Percentiles rank a stretch among this genome's conserved stretches.
phyloP scores from a whole-genome alignment of 495 filamentous ascomycete genomes.

The Hyaloscypha finlandica region DNA sequence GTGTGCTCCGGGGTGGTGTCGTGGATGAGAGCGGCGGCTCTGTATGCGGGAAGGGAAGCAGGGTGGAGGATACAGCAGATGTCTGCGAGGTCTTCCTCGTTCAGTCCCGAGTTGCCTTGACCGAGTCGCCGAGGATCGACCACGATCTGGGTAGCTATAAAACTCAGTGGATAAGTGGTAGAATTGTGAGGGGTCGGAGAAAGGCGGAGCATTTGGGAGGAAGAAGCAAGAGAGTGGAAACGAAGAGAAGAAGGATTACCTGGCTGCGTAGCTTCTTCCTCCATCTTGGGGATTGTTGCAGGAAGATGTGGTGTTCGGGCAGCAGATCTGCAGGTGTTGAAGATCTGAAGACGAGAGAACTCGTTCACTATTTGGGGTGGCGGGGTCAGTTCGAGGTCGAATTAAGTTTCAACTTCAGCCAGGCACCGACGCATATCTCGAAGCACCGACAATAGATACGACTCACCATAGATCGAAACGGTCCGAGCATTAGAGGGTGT shows the following conservation, averaged over 20 bases:
- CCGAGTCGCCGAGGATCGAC: constrained; percentile 78
- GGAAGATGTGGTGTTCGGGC: background rate
- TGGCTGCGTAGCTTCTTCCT: constrained; percentile 40
- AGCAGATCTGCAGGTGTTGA: constrained; percentile 4
- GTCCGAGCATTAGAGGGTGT: background rate
- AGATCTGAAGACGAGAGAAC: constrained; percentile 2
- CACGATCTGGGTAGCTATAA: constrained; percentile 71
- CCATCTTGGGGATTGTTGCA: constrained; percentile 34
- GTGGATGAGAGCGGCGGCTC: constrained; percentile 61
- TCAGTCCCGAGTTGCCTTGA: constrained; percentile 68
- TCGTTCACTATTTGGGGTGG: constrained; percentile 1
- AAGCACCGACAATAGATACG: constrained; percentile 10
- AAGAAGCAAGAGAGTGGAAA: constrained; percentile 7
- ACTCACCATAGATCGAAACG: constrained; percentile 1
- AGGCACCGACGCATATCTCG: constrained; percentile 8
- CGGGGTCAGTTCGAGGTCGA: background rate
- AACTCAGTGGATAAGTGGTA: constrained; percentile 17
- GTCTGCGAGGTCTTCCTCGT: constrained; percentile 78
- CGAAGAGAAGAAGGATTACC: constrained; percentile 24
- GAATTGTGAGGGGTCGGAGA: constrained; percentile 1
- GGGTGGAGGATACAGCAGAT: constrained; percentile 90
- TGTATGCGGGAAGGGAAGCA: constrained; percentile 66
- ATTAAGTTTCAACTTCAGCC: constrained; percentile 1
- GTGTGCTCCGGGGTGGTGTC: constrained; percentile 58
- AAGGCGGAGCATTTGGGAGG: background rate